These are phyloP conservation scores for Tilletia caries DNA, from an alignment of 1,284 basidiomycete species.

Conservation along the genomic window DNA sequence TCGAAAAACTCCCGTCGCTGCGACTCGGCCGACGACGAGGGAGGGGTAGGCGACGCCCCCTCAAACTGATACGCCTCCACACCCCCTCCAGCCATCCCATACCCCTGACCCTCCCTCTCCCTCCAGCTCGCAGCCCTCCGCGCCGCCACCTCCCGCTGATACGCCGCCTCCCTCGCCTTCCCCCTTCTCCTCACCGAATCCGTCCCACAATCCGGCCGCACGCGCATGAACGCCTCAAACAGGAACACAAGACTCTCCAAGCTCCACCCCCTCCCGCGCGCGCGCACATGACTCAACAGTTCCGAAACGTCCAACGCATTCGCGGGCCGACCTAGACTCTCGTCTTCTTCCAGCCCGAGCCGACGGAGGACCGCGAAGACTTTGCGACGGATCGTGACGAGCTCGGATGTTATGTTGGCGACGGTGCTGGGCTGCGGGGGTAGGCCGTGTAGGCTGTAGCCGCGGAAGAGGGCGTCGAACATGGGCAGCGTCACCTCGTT, in stretches of 20 bases:
- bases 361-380: background rate
- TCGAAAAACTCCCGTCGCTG: background rate
- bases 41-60: background rate
- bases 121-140: background rate
- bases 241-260: conserved; percentile 8
- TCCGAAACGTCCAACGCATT: background rate
- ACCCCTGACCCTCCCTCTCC: background rate
- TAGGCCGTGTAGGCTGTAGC: background rate
- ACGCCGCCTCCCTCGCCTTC: background rate
- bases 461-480: conserved; percentile 10
- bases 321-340: background rate
- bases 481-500: conserved; percentile 6
- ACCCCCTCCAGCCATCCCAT: background rate
- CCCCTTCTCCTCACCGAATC: background rate
- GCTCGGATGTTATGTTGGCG: background rate
- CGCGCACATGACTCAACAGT: background rate
- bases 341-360: background rate
- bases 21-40: background rate
- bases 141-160: background rate
- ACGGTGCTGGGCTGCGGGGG: background rate
- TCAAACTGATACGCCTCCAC: background rate
- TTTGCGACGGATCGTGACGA: too few species aligned
- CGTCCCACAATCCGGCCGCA: background rate
- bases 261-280: background rate
- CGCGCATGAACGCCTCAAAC: conserved; percentile 1